A percentile compares a stretch with the other conserved stretches of the same genome.
Evolutionary conservation across 75 land plant genomes (phyloP).

Genomic region (Sequoia sempervirens): DNA sequence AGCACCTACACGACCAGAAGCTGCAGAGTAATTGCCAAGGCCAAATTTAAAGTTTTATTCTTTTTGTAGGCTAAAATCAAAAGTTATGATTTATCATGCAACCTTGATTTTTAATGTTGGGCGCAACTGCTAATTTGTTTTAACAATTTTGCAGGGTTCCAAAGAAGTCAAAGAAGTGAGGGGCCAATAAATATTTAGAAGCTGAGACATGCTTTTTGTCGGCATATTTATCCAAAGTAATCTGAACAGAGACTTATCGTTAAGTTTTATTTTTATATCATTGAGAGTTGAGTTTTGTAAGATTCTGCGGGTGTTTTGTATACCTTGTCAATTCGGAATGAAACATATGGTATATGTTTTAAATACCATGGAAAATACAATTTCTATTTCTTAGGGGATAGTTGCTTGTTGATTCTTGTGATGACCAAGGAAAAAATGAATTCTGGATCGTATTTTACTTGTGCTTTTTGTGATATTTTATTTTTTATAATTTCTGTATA

Average conservation of each 20-base stretch:
- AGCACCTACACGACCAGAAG: background rate
- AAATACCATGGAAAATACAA: background rate
- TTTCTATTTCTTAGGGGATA: background rate
- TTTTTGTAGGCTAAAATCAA: background rate
- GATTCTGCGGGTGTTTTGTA: background rate
- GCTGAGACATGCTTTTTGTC: background rate
- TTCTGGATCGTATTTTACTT: background rate
- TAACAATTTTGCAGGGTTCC: conserved; percentile 1
- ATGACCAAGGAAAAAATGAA: background rate
- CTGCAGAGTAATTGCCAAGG: background rate
- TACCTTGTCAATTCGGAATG: background rate
- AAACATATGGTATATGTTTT: background rate
- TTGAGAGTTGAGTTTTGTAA: background rate
- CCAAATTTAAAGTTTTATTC: background rate
- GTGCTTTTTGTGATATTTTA: background rate
- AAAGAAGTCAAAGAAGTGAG: conserved; percentile 11
- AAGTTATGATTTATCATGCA: background rate
- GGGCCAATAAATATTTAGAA: background rate
- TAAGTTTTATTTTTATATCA: background rate
- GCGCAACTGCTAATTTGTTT: background rate
- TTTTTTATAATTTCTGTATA: background rate
- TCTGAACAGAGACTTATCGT: background rate
- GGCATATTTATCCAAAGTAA: background rate
- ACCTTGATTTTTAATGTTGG: background rate
- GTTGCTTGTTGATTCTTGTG: background rate